These are phyloP conservation scores for Aspergillus oerlinghausenensis DNA, from an alignment of 2,329 filamentous ascomycete genomes.

Conservation along the genomic window DNA sequence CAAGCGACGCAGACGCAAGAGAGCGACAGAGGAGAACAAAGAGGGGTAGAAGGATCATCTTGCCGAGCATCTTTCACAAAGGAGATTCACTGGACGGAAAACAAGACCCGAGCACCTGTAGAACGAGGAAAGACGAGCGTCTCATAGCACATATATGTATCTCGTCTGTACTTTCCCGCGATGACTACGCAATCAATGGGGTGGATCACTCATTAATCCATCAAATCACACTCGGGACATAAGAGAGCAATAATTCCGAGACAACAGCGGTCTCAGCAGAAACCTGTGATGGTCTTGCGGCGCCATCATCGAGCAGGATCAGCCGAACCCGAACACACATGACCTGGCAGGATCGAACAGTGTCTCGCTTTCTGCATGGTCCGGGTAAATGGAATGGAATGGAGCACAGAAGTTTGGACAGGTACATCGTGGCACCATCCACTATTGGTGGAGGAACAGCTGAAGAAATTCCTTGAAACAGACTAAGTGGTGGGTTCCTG, in stretches of 20 bases:
- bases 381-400: background rate
- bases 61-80: background rate
- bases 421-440: background rate
- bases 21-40: conserved; percentile 12
- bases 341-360: background rate
- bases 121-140: background rate
- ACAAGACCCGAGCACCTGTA: background rate
- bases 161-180: too few relatives aligned
- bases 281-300: background rate
- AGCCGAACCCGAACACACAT: background rate
- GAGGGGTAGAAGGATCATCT: conserved; percentile 6
- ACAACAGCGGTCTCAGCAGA: background rate
- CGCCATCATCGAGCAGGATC: background rate
- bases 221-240: background rate
- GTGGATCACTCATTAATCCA: background rate
- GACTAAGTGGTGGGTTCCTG: background rate
- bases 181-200: background rate
- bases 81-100: background rate
- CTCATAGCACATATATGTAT: background rate
- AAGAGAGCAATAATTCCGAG: background rate
- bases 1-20: conserved; percentile 44
- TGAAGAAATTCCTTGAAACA: conserved; percentile 3
- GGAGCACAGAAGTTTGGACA: too few relatives aligned
- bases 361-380: background rate
- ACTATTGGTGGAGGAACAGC: conserved; percentile 17